Evolutionary conservation across 257 asterid genomes (phyloP).

Genomic region (Fraxinus excelsior): DNA sequence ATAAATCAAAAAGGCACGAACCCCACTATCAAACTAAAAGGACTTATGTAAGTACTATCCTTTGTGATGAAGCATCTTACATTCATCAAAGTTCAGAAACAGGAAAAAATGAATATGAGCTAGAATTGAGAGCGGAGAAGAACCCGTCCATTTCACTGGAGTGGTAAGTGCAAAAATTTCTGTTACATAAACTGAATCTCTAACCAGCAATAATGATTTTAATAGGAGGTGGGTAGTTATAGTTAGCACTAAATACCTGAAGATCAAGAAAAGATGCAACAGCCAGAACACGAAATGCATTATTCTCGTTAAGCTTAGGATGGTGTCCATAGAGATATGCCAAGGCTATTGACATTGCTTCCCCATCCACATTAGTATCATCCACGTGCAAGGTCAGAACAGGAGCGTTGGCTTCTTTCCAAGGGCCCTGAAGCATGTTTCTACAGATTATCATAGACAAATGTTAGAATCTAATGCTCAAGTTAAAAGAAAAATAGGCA

Average conservation of each 20-base stretch:
- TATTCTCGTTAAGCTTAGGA: constrained; percentile 86
- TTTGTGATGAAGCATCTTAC: background rate
- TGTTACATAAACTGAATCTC: constrained; percentile 7
- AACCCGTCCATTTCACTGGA: background rate
- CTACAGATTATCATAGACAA: constrained; percentile 44
- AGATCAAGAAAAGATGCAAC: constrained; percentile 98
- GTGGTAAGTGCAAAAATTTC: background rate
- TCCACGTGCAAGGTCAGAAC: constrained; percentile 81
- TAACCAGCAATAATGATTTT: background rate
- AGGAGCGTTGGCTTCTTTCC: constrained; percentile 97
- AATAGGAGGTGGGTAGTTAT: constrained; percentile 2
- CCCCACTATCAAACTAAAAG: background rate
- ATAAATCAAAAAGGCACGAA: background rate
- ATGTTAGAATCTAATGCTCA: constrained; percentile 10
- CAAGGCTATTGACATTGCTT: constrained; percentile 81
- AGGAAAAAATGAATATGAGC: background rate
- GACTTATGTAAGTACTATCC: background rate
- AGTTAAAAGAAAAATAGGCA: background rate
- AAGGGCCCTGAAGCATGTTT: constrained; percentile 98
- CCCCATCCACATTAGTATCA: constrained; percentile 81
- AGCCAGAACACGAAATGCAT: constrained; percentile 93
- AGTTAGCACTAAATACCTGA: constrained; percentile 51
- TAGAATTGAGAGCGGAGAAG: background rate
- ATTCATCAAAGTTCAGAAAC: constrained; percentile 9
- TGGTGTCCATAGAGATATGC: constrained; percentile 93